Evolutionary conservation across 2,329 filamentous ascomycete genomes (phyloP), one percentile per base, ranked within the genome.

Genomic region (Amphichorda felina): DNA sequence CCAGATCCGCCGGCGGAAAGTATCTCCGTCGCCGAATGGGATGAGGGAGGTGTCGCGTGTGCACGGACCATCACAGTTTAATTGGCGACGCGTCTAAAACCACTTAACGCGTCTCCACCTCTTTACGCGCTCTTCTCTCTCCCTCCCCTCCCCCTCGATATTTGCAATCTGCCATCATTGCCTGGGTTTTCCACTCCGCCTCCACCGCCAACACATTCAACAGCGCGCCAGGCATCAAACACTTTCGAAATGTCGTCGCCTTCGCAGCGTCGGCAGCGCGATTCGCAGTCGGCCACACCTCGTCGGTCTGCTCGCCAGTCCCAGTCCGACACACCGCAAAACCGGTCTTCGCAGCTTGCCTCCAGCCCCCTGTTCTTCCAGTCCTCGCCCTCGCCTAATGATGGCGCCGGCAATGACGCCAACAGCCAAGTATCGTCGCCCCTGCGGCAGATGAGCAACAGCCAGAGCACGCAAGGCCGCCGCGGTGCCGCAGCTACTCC

Each of bases 301-400:
- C 59, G 60, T 40, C 56, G 56, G 35, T 57, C 59, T 34, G 45
- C 48, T 31, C 64, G 68, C 35, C 67, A 54, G 35, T 49, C 56
- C 13, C 46, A 55, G 38, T 44, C 49, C 25, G 54, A 37, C 30
- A 70, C 68, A 35, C 69, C 70, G 41, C 64, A 65, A 34, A 56
- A 57, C 37, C 59, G 55, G 34, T 60, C 62, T 24, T 66, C 67
- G 16, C 64, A 69, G 45, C 64, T 79, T 21, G 38, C 34, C 41
- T 91, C 86, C 4, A 94, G 87, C 39, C 88, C 88, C 28, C 68
- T 94, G 43, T 83, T 84, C 57, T 93, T 79, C 57, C 75, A 71
- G 47, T 75, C 67, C 3, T 63, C 66, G 6, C 59, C 63, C 2
- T 45, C 48, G 11, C 48, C 53, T 2, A 41, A 36, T 8, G 46